A percentile compares a stretch with the other conserved stretches of the same genome.
Conservation (phyloP, 192 early-diverging fungal species). For the Chytriomyces sp. region DNA sequence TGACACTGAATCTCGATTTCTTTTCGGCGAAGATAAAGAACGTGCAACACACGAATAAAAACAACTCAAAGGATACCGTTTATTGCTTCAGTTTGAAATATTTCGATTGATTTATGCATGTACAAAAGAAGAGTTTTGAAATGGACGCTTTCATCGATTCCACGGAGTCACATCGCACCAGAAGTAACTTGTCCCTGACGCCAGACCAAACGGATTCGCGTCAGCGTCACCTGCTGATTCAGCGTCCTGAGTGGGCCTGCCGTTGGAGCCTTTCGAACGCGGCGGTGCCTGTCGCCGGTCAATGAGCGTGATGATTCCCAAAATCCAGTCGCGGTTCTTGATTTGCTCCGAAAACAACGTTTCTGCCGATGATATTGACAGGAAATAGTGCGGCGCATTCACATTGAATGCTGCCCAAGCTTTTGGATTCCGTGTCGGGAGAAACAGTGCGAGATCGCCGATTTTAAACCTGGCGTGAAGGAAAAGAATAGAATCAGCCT, state of each 20-base stretch:
- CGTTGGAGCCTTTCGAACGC: neutral
- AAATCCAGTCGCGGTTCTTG: constrained; percentile 54
- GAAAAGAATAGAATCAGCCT: constrained; percentile 28
- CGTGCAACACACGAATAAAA: too few species aligned
- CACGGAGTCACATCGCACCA: constrained; percentile 35
- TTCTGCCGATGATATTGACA: constrained; percentile 32
- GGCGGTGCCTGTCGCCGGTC: constrained; percentile 24
- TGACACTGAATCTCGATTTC: too few species aligned
- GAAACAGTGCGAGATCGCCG: constrained; percentile 52
- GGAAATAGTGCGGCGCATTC: constrained; percentile 52
- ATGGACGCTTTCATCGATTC: neutral
- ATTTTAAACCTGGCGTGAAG: constrained; percentile 42
- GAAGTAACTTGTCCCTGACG: constrained; percentile 38
- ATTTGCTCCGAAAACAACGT: constrained; percentile 41
- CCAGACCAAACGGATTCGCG: constrained; percentile 48
- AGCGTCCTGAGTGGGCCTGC: neutral
- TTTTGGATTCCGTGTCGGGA: constrained; percentile 54
- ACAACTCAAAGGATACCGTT: too few species aligned
- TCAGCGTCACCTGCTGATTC: neutral
- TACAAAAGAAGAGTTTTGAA: neutral
- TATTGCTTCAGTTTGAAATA: too few species aligned
- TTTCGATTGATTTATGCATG: too few species aligned
- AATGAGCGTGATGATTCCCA: constrained; percentile 47
- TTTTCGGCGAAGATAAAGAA: too few species aligned
- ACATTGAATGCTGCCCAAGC: constrained; percentile 60